Conservation (phyloP, 805 yeast genomes). For the Candida succiphila region DNA sequence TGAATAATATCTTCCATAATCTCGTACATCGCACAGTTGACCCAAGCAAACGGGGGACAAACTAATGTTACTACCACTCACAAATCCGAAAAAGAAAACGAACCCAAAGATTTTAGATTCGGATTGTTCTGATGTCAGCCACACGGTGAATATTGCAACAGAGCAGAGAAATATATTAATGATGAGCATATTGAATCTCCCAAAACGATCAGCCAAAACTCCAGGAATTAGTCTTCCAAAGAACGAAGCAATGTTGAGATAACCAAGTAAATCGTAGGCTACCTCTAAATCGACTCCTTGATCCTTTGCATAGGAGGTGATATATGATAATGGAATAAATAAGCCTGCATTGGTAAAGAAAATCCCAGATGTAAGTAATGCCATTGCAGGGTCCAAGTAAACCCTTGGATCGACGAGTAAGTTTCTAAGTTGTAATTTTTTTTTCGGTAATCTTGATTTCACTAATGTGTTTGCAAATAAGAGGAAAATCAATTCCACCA, state of each 20-base stretch:
- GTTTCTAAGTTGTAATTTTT: not conserved
- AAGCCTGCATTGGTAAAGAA: conserved; percentile 25
- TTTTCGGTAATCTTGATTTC: not conserved
- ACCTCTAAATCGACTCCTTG: conserved; percentile 26
- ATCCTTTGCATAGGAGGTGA: conserved; percentile 28
- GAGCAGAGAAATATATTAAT: conserved; percentile 22
- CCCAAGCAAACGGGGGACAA: conserved; percentile 30
- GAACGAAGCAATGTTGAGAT: conserved; percentile 21
- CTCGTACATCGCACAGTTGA: conserved; percentile 24
- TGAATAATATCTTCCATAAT: conserved; percentile 27
- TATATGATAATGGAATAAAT: conserved; percentile 25
- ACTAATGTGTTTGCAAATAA: not conserved
- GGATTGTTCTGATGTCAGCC: conserved; percentile 27
- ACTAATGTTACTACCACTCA: conserved; percentile 25
- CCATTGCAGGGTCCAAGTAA: not conserved
- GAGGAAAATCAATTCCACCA: not conserved
- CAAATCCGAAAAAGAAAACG: conserved; percentile 25
- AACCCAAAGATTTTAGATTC: conserved; percentile 21
- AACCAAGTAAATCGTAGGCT: conserved; percentile 24
- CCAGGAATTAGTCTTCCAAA: conserved; percentile 29
- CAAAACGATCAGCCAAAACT: conserved; percentile 22
- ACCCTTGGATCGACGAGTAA: not conserved
- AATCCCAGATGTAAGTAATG: conserved; percentile 21
- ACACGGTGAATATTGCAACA: conserved; percentile 20
- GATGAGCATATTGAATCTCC: conserved; percentile 28